Conservation (phyloP, 73 alveolate species). For the Tetrahymena thermophila region DNA sequence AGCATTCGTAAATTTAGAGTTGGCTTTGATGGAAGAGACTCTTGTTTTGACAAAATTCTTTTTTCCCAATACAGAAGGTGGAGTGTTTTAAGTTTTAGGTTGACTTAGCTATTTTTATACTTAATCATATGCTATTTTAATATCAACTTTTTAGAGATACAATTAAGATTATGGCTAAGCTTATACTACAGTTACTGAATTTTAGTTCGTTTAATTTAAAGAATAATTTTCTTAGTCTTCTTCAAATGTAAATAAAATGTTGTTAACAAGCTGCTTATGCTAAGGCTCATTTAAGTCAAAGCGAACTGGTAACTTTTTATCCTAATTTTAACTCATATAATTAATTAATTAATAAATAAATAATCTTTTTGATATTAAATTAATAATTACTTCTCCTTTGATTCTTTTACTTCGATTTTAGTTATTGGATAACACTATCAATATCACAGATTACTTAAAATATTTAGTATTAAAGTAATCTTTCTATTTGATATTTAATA, state of each 20-base stretch:
- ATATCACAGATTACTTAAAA: too few species aligned
- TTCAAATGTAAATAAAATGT: neutral
- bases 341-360: neutral
- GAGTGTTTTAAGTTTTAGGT: neutral
- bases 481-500: too few species aligned
- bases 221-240: neutral
- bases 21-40: neutral
- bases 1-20: neutral
- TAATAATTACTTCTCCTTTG: neutral
- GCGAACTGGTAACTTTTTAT: neutral
- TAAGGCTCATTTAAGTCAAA: neutral
- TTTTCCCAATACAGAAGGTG: neutral
- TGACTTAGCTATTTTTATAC: neutral
- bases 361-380: too few species aligned
- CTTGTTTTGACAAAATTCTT: neutral
- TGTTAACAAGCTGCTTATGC: neutral
- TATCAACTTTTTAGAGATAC: neutral
- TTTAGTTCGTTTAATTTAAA: too few species aligned
- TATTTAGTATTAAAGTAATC: too few species aligned
- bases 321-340: neutral
- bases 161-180: neutral
- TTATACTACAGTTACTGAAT: neutral
- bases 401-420: too few species aligned
- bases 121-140: neutral
- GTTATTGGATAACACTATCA: too few species aligned